Conservation (phyloP, 1,284 basidiomycete species). For the Boletus subluridellus region DNA sequence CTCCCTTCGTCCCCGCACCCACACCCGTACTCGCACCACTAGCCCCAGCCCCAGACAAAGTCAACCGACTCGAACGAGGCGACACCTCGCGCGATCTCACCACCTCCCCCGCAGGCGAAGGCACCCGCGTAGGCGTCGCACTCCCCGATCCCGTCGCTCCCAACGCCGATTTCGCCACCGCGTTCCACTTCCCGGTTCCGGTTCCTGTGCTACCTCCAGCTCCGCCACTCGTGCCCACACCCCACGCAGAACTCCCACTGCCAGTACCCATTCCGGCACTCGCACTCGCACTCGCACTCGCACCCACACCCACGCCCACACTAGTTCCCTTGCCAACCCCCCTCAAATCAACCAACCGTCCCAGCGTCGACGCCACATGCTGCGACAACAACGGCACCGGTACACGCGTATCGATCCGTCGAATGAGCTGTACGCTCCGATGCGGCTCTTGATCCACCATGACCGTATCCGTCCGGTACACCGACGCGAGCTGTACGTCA, state of each 20-base stretch:
- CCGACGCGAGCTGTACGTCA: conserved; percentile 55
- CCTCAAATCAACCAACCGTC: conserved; percentile 56
- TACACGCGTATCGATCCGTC: conserved; percentile 76
- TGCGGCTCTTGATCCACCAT: conserved; percentile 85
- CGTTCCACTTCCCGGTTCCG: conserved; percentile 17
- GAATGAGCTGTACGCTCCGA: conserved; percentile 73
- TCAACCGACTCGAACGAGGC: conserved; percentile 3
- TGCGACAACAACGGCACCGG: conserved; percentile 69
- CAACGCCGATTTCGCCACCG: conserved; percentile 20
- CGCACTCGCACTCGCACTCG: neutral
- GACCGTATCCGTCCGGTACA: conserved; percentile 78
- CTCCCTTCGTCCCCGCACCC: neutral
- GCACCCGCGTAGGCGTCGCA: conserved; percentile 20
- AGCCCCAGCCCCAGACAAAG: neutral
- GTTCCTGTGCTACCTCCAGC: neutral
- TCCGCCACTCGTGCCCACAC: neutral
- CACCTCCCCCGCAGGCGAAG: conserved; percentile 18
- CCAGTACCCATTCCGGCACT: neutral
- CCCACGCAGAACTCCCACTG: conserved; percentile 4
- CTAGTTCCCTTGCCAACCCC: conserved; percentile 18
- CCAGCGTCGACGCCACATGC: conserved; percentile 35
- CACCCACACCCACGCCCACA: neutral
- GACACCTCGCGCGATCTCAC: conserved; percentile 9
- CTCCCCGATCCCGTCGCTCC: conserved; percentile 13
- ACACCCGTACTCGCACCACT: neutral